Conservation (phyloP, 2,329 filamentous ascomycete species). For the Penicillium sp. region DNA sequence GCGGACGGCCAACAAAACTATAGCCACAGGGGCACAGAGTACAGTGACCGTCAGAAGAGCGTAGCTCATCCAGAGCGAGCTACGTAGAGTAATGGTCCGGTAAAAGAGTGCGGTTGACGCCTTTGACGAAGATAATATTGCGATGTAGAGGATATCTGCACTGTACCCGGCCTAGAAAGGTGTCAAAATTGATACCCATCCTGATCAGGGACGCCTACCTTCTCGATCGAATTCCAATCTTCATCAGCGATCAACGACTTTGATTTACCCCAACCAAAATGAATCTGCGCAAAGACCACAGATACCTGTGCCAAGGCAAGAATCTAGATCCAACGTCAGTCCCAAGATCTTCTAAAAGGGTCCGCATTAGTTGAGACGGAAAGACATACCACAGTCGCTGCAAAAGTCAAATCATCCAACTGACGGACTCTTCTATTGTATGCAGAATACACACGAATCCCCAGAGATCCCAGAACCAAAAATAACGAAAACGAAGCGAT, state of each 20-base stretch:
- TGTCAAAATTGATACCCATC: background rate
- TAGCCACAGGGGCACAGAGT: conserved; percentile 28
- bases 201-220: conserved; percentile 22
- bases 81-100: conserved; percentile 13
- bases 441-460: conserved; percentile 35
- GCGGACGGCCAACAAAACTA: conserved; percentile 33
- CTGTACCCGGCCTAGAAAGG: conserved; percentile 29
- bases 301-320: conserved; percentile 32
- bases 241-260: conserved; percentile 16
- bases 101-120: conserved; percentile 33
- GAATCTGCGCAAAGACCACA: conserved; percentile 32
- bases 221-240: conserved; percentile 24
- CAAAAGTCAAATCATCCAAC: conserved; percentile 31
- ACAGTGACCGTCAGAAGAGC: conserved; percentile 24
- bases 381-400: conserved; percentile 24
- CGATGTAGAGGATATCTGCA: conserved; percentile 36
- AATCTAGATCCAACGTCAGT: conserved; percentile 16
- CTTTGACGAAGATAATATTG: conserved; percentile 38
- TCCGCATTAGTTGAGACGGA: background rate
- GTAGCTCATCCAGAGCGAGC: conserved; percentile 10
- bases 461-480: conserved; percentile 34
- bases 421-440: conserved; percentile 24
- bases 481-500: conserved; percentile 33
- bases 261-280: conserved; percentile 36
- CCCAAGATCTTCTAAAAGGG: background rate